phyloP scores from a whole-genome alignment of 305 asterid genomes.

The Fraxinus platypoda region DNA sequence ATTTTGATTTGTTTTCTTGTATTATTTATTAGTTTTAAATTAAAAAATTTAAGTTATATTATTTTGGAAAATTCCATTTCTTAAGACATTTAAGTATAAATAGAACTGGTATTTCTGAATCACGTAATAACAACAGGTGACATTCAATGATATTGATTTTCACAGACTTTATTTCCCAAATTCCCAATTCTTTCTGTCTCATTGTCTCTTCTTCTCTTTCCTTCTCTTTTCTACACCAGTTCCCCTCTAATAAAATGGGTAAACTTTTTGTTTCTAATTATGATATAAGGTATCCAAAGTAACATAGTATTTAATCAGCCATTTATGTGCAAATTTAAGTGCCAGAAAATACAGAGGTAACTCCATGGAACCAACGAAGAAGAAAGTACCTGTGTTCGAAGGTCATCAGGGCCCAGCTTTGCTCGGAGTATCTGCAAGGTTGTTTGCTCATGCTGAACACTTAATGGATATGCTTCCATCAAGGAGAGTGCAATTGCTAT shows the following conservation, averaged over 20 bases:
- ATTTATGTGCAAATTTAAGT: background rate
- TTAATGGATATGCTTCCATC: slow-evolving; percentile 99
- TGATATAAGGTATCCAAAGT: background rate
- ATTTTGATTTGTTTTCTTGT: background rate
- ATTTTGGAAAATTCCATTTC: background rate
- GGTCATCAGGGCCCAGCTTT: slow-evolving; percentile 97
- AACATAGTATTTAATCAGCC: background rate
- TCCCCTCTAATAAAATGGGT: background rate
- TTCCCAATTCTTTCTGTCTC: background rate
- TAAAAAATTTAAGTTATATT: background rate
- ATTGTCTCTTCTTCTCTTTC: background rate
- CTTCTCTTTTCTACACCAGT: slow-evolving; percentile 3
- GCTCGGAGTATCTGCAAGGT: slow-evolving; percentile 90
- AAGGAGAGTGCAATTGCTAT: slow-evolving; percentile 97
- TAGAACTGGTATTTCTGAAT: background rate
- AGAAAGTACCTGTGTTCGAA: slow-evolving; percentile 85
- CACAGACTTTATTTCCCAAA: background rate
- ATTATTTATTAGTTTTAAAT: background rate
- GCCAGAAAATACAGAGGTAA: slow-evolving; percentile 22
- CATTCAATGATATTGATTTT: background rate
- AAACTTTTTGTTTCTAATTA: background rate
- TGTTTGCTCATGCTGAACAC: slow-evolving; percentile 99
- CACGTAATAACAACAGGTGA: background rate
- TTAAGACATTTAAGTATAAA: background rate
- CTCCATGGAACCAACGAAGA: slow-evolving; percentile 25